Conservation (phyloP, 2,329 filamentous ascomycete genomes). For the Chaetomium sp. region DNA sequence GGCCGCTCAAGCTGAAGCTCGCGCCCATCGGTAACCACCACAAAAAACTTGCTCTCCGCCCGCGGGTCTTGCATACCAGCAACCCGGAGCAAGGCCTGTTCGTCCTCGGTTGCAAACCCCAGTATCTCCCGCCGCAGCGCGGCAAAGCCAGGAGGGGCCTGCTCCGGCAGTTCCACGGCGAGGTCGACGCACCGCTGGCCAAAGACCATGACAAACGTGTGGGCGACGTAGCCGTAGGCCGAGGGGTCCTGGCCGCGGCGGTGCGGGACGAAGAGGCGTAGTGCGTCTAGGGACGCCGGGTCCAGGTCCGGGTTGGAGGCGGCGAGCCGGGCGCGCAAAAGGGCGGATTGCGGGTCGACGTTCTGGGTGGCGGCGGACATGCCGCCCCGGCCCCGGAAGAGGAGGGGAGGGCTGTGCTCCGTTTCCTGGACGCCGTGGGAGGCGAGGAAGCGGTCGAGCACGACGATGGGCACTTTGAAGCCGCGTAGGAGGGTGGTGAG, state of each 20-base stretch:
- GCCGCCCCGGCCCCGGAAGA: neutral
- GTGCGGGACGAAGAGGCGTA: constrained; percentile 15
- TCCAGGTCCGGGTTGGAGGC: neutral
- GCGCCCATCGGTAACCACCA: constrained; percentile 7
- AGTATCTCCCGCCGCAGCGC: constrained; percentile 16
- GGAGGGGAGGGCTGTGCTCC: neutral
- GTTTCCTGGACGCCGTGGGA: neutral
- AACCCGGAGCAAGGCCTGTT: neutral
- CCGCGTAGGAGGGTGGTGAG: constrained; percentile 11
- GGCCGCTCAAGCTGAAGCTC: constrained; percentile 15
- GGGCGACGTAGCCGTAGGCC: constrained; percentile 10
- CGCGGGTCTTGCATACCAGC: constrained; percentile 3
- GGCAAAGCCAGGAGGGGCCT: constrained; percentile 10
- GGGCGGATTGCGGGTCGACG: constrained; percentile 12
- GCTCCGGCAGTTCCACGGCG: constrained; percentile 8
- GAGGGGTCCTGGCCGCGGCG: neutral
- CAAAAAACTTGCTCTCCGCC: constrained; percentile 2
- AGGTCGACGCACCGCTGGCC: constrained; percentile 12
- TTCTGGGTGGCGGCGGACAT: neutral
- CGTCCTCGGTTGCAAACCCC: constrained; percentile 1
- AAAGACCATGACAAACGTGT: constrained; percentile 14
- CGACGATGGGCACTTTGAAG: constrained; percentile 10
- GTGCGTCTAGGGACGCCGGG: neutral
- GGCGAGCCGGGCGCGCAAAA: constrained; percentile 11
- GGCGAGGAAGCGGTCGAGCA: constrained; percentile 3